Conservation (phyloP, 257 asterid species). For the Penstemon davidsonii region DNA sequence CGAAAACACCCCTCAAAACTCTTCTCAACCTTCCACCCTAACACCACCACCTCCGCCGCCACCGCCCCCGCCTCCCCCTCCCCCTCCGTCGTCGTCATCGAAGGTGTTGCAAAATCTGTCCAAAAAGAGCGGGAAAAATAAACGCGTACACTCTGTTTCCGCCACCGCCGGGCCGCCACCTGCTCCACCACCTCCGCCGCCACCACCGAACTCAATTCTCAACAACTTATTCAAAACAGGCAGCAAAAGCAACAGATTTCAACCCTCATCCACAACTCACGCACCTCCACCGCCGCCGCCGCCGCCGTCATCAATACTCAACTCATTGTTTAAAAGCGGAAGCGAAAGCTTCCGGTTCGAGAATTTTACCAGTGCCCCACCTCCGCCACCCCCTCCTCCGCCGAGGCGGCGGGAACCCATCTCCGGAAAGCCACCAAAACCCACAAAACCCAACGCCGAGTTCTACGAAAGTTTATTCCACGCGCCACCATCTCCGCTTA, state of each 20-base stretch:
- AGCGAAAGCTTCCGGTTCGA: conserved; percentile 58
- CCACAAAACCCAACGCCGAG: conserved; percentile 39
- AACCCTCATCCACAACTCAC: conserved; percentile 35
- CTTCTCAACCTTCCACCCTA: conserved; percentile 38
- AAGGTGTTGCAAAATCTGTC: conserved; percentile 62
- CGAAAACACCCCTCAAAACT: conserved; percentile 42
- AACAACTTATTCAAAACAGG: conserved; percentile 61
- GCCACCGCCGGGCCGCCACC: conserved; percentile 46
- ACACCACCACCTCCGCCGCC: conserved; percentile 44
- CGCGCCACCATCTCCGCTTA: conserved; percentile 66
- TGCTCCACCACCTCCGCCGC: conserved; percentile 70
- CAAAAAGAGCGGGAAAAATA: conserved; percentile 61
- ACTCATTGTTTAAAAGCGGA: conserved; percentile 59
- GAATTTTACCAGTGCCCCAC: conserved; percentile 25
- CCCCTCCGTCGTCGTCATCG: conserved; percentile 63
- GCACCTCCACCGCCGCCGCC: conserved; percentile 67
- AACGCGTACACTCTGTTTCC: conserved; percentile 64
- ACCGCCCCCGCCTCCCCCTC: conserved; percentile 63
- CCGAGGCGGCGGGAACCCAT: conserved; percentile 17
- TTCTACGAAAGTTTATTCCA: conserved; percentile 37
- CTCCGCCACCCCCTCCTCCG: conserved; percentile 40
- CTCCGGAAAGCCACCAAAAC: conserved; percentile 65
- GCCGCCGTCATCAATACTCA: conserved; percentile 66
- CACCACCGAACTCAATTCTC: conserved; percentile 59
- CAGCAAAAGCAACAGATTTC: conserved; percentile 54